These are phyloP conservation scores for Schizophyllum commune DNA, from an alignment of 1,284 basidiomycete genomes.

Conservation along the genomic window DNA sequence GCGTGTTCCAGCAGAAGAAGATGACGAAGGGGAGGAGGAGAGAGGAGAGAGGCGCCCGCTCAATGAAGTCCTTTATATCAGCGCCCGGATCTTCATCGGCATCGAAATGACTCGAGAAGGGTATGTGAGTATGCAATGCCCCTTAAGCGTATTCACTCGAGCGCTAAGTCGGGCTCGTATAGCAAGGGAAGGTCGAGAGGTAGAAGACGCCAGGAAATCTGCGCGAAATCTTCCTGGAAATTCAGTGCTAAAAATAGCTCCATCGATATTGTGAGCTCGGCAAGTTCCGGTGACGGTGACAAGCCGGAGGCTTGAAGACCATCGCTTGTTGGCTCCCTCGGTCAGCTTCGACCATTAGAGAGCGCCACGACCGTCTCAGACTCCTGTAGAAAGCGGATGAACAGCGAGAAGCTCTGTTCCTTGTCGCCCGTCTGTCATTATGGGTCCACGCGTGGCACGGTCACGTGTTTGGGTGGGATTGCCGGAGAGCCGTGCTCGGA, in stretches of 20 bases:
- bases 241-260: neutral
- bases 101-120: neutral
- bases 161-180: neutral
- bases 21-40: neutral
- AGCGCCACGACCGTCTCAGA: no score
- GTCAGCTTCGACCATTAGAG: no score
- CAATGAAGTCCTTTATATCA: neutral
- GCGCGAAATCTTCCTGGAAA: neutral
- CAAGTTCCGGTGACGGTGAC: no score
- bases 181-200: neutral
- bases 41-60: neutral
- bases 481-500: no score
- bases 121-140: no score
- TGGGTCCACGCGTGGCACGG: neutral
- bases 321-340: no score
- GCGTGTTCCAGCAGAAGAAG: neutral
- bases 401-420: no score
- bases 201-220: neutral
- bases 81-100: neutral
- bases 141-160: no score
- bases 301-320: no score
- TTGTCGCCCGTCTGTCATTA: no score
- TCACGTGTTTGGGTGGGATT: neutral
- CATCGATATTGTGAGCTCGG: neutral
- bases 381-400: no score